Base-by-base conservation (phyloP, 2,329 filamentous ascomycete genomes). In the Boeremia lycopersici region DNA sequence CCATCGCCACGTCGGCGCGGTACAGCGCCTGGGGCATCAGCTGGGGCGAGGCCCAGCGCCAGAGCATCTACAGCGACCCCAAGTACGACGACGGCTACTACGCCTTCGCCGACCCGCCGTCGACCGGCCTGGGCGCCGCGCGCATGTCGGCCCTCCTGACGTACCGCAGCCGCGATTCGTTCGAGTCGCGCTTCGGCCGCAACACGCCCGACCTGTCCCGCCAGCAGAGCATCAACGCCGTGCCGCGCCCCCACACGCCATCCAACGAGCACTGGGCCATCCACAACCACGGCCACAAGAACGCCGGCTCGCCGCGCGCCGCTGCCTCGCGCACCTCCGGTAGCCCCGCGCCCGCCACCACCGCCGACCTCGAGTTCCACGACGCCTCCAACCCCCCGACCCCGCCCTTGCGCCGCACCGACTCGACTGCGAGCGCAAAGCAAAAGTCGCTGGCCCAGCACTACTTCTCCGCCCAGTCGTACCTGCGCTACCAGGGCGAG, bases 61-160 rank as follows among this genome's bases (percentile, higher is more conserved):
- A 95, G 77, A 93, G 89, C 82, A 98, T 99, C 73, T 99, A 98
- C 77, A 93, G 91, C 34, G 95, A 99, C 73, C 95, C 95, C 29
- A 98, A 97, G 79, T 99, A 99, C 75, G 92, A 97, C 59, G 93
- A 98, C 69, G 95, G 95, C 39, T 98, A 97, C 77, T 99, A 98
- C 73, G 70, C 86, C 1, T 96, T 95, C 67, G 84, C 89, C 29
- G 91, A 98, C 65, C 93, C 93, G 30, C 95, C 95, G 0, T 81
- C 87, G 0, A 89, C 92, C 0, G 95, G 95, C 0, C 84, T 99
- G 2, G 92, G 93, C 11, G 95, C 95, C 7, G 95, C 95, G 25
- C 91, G 95, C 68, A 99, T 99, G 95, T 91, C 93, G 53, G 95
- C 95, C 1, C 84, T 99, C 33, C 81, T 99, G 66, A 99, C 95